Conservation (phyloP, 495 filamentous ascomycete species). For the Gamarada debralockiae region DNA sequence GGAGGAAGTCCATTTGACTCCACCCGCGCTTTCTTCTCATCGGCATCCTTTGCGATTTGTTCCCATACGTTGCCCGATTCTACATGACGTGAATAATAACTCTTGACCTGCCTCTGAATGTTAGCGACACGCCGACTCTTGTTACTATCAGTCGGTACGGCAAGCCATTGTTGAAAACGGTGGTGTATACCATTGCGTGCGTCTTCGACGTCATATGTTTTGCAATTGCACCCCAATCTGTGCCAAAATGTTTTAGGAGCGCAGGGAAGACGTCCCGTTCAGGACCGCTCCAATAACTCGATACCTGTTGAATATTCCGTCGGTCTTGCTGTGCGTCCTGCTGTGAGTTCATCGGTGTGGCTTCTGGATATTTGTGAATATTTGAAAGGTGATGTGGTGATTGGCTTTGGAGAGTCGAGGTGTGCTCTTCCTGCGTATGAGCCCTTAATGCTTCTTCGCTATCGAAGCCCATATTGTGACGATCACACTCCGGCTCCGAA, state of each 20-base stretch:
- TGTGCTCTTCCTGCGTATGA: conserved; percentile 52
- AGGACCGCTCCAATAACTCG: conserved; percentile 96
- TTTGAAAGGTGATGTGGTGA: too few species aligned
- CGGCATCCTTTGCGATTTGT: conserved; percentile 62
- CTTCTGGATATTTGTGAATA: too few species aligned
- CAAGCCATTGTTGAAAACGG: conserved; percentile 4
- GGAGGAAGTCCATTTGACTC: conserved; percentile 66
- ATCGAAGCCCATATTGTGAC: conserved; percentile 41
- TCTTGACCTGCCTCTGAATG: conserved; percentile 67
- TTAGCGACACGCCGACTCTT: conserved; percentile 29
- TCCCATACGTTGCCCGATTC: conserved; percentile 57
- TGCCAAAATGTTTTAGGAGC: conserved; percentile 77
- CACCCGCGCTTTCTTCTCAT: conserved; percentile 62
- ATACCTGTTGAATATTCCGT: conserved; percentile 53
- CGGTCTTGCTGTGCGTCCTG: conserved; percentile 38
- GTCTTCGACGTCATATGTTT: conserved; percentile 89
- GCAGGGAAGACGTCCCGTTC: conserved; percentile 80
- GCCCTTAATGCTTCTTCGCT: conserved; percentile 46
- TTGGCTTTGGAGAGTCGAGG: too few species aligned
- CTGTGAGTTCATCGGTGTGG: too few species aligned
- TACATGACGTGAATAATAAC: conserved; percentile 77
- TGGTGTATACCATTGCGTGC: conserved; percentile 74
- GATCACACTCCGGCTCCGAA: conserved; percentile 23
- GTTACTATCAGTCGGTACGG: conserved; percentile 26
- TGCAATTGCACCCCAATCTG: conserved; percentile 83